Conservation (phyloP, 768 basidiomycete species). For the Leccinum uliginosum region DNA sequence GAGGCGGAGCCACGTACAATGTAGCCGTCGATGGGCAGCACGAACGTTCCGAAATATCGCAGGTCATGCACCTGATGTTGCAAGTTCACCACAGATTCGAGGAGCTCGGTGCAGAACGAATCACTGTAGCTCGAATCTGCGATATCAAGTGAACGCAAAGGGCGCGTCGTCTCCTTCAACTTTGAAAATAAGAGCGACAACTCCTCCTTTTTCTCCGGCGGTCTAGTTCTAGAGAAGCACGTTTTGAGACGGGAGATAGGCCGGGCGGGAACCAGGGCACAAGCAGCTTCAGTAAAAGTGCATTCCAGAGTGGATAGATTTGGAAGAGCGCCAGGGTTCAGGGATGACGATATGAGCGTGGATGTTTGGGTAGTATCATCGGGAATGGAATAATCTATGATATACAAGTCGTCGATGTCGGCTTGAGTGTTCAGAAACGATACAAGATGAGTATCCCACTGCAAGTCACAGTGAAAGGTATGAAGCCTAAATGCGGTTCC, state of each 20-base stretch:
- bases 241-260: constrained; percentile 64
- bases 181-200: constrained; percentile 44
- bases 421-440: constrained; percentile 27
- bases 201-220: constrained; percentile 49
- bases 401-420: constrained; percentile 28
- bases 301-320: constrained; percentile 55
- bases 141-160: constrained; percentile 54
- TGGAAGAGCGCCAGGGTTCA: constrained; percentile 38
- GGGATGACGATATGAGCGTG: constrained; percentile 13
- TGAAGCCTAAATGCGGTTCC: constrained; percentile 50
- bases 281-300: constrained; percentile 63
- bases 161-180: constrained; percentile 39
- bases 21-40: constrained; percentile 49
- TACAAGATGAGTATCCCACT: constrained; percentile 56
- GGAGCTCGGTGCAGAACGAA: constrained; percentile 49
- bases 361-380: constrained; percentile 10
- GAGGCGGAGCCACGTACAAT: constrained; percentile 23
- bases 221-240: constrained; percentile 55
- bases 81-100: constrained; percentile 38
- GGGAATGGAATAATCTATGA: constrained; percentile 31
- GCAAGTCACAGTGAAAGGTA: constrained; percentile 60
- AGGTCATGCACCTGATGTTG: constrained; percentile 36
- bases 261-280: constrained; percentile 50
- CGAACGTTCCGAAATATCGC: constrained; percentile 60
- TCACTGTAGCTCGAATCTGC: constrained; percentile 58